phyloP scores from a whole-genome alignment of 129 eudicot species.

The Glebionis coronaria region DNA sequence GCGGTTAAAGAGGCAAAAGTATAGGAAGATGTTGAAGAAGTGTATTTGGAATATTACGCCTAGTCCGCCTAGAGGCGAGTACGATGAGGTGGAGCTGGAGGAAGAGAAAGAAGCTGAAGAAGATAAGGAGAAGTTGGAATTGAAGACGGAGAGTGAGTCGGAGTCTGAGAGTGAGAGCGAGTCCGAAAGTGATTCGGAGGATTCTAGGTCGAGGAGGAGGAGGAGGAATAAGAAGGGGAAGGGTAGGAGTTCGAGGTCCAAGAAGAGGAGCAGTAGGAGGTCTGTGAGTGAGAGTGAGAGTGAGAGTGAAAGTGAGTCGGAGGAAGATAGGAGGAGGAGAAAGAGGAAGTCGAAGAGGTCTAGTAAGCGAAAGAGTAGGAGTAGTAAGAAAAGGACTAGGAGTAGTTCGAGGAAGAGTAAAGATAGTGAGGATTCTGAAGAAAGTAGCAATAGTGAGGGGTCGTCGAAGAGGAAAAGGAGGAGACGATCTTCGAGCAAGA shows the following conservation, averaged over 20 bases:
- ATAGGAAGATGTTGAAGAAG: conserved; percentile 47
- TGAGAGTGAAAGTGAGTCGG: conserved; percentile 47
- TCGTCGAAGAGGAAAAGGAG: conserved; percentile 34
- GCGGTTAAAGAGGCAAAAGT: conserved; percentile 72
- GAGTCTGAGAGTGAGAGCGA: neutral
- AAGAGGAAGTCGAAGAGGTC: conserved; percentile 27
- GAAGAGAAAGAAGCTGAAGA: conserved; percentile 38
- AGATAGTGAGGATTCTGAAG: conserved; percentile 32
- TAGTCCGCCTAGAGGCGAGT: conserved; percentile 73
- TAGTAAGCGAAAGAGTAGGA: conserved; percentile 35
- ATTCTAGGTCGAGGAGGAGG: conserved; percentile 37
- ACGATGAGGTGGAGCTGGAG: conserved; percentile 45
- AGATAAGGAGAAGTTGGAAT: conserved; percentile 22
- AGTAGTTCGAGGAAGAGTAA: conserved; percentile 37
- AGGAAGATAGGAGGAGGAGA: conserved; percentile 34
- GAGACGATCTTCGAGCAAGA: conserved; percentile 36
- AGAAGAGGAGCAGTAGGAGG: conserved; percentile 36
- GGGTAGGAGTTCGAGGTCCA: conserved; percentile 38
- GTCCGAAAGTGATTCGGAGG: conserved; percentile 28
- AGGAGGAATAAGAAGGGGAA: conserved; percentile 24
- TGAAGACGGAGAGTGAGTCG: neutral
- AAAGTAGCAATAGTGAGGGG: conserved; percentile 44
- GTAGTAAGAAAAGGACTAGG: conserved; percentile 50
- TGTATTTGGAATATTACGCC: conserved; percentile 83
- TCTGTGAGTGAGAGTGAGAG: conserved; percentile 49